These are phyloP conservation scores for Aspergillus mulundensis DNA, from an alignment of 495 filamentous ascomycete genomes.

Conservation along the genomic window DNA sequence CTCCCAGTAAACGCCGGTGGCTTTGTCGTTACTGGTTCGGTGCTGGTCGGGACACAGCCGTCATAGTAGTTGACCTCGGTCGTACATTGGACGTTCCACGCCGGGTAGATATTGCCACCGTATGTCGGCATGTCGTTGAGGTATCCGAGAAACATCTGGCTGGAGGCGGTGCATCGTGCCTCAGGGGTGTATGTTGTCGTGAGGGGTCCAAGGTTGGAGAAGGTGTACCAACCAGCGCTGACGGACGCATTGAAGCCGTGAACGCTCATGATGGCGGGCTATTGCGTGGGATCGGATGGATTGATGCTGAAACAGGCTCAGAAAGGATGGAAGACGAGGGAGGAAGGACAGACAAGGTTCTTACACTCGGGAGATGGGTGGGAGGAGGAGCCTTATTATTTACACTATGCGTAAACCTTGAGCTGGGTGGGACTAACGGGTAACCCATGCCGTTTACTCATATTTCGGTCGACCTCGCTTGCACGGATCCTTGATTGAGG, in stretches of 20 bases:
- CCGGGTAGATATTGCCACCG: background rate
- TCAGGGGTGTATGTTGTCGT: background rate
- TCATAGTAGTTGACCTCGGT: background rate
- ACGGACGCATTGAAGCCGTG: background rate
- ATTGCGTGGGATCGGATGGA: too few species aligned
- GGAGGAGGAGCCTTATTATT: too few species aligned
- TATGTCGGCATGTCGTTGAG: background rate
- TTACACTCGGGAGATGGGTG: background rate
- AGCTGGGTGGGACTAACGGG: too few species aligned
- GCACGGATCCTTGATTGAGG: background rate
- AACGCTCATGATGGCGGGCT: too few species aligned
- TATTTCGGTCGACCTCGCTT: background rate
- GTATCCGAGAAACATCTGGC: background rate
- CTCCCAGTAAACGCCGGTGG: background rate
- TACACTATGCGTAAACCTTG: too few species aligned
- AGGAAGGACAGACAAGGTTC: background rate
- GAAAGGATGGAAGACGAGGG: background rate
- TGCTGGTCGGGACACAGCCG: background rate
- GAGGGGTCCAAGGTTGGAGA: conserved; percentile 1
- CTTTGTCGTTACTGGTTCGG: background rate
- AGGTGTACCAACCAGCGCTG: background rate
- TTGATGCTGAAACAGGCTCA: too few species aligned
- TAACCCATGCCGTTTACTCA: background rate
- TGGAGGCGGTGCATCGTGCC: background rate
- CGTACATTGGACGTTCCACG: background rate